Evolutionary conservation across 1,139 yeast genomes (phyloP).

Genomic region (Kodamaea sp.): DNA sequence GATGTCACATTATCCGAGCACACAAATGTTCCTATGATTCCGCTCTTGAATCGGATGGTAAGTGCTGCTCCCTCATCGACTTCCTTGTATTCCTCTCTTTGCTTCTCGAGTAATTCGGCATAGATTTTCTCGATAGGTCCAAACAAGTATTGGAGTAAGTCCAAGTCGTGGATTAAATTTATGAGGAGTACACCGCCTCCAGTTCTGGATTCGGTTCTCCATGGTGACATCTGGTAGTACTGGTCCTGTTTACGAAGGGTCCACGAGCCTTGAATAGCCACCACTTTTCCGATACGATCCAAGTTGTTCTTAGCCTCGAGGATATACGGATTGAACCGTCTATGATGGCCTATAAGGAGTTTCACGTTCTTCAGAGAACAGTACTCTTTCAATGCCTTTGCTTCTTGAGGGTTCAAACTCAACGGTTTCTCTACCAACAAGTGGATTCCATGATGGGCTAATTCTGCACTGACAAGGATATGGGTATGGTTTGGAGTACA

Average conservation of each 20-base stretch:
- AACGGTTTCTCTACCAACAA: conserved; percentile 43
- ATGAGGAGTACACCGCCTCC: conserved; percentile 46
- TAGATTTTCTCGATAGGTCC: conserved; percentile 42
- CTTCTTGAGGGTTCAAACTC: conserved; percentile 32
- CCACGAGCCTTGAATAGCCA: conserved; percentile 47
- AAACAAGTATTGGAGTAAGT: conserved; percentile 36
- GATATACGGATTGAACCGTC: conserved; percentile 42
- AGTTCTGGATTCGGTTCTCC: conserved; percentile 34
- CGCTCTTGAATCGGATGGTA: conserved; percentile 33
- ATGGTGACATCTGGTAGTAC: conserved; percentile 33
- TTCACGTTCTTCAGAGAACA: conserved; percentile 24
- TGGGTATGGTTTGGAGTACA: conserved; percentile 47
- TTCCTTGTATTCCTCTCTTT: conserved; percentile 27
- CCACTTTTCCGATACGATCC: conserved; percentile 29
- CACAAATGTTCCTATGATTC: conserved; percentile 40
- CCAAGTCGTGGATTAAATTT: conserved; percentile 44
- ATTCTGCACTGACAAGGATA: conserved; percentile 31
- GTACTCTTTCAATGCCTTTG: conserved; percentile 31
- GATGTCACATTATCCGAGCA: conserved; percentile 42
- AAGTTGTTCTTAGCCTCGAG: conserved; percentile 36
- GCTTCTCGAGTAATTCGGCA: conserved; percentile 38
- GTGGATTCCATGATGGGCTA: conserved; percentile 36
- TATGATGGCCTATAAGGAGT: conserved; percentile 41
- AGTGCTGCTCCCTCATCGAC: conserved; percentile 47
- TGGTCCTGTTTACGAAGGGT: conserved; percentile 34